These are phyloP conservation scores for Paulinella micropora DNA, from an alignment of 78 protist genomes.

Conservation along the genomic window DNA sequence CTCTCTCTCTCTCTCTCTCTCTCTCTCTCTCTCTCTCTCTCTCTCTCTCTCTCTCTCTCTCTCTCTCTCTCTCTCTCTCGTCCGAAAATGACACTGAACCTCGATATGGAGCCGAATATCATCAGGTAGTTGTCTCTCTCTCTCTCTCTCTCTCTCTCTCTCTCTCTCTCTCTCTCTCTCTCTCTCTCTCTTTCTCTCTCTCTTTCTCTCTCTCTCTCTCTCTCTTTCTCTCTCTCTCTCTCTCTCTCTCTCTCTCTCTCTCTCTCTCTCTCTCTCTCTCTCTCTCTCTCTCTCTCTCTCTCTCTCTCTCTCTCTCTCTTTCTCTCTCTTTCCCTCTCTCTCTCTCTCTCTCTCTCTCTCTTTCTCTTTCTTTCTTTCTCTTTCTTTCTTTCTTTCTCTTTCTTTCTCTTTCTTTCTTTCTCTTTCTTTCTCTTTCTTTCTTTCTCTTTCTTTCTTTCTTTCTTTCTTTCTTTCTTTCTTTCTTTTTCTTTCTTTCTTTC, in stretches of 20 bases:
- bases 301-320: neutral
- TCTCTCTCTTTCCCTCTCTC: neutral
- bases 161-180: neutral
- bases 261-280: neutral
- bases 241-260: neutral
- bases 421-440: neutral
- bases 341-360: neutral
- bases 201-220: neutral
- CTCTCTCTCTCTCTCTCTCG: neutral
- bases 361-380: neutral
- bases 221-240: neutral
- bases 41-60: neutral
- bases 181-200: neutral
- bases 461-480: neutral
- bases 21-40: neutral
- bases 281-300: neutral
- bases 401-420: neutral
- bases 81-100: no score
- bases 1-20: neutral
- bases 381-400: neutral
- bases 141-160: neutral
- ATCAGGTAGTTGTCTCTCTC: neutral
- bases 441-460: neutral
- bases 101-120: neutral
- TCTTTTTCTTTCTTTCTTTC: neutral